Evolutionary conservation across 75 land plant species (phyloP), one percentile per base, ranked within the genome.

Genomic region (Pinus albicaulis): DNA sequence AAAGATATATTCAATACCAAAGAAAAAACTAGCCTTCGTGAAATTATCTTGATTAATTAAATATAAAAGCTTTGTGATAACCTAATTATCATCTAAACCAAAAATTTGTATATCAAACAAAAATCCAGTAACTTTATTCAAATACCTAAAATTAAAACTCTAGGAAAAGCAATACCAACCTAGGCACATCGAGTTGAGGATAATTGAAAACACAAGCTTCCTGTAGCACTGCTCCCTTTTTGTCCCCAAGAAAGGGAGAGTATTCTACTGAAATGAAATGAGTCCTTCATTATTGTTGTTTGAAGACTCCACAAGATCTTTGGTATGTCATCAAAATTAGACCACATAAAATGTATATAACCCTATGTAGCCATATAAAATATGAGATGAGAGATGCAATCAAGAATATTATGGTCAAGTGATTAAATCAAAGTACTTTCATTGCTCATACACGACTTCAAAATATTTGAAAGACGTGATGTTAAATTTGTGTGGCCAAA

Each of bases 151-250:
- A 38, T 52, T 25, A 1, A 71, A 71, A 8, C 55, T 53, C 25
- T 11, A 55, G 36, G 65, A 28, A 26, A 71, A 3, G 48, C 7
- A 44, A n/a, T 19, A 25, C 23, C 52, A 63, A 95, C 99, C 94
- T 96, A 94, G 28, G 92, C 89, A 79, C 99, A 96, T 96, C 94
- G 38, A 96, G 89, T 73, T 93, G 97, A 38, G 99, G 92, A 77
- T 96, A 97, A 76, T 96, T 90, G 86, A 96, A 96, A 24, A 93
- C 99, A 20, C 99, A 88, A 80, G 99, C 96, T 80, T 96, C 99
- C 70, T 96, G 96, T 64, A 96, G 85, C 56, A 96, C 96, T 2
- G 97, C 92, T 17, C 96, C 94, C 79, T 96, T 96, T 89, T 96
- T 94, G 55, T 93, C 90, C 73, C 97, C 97, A 55, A 86, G 74